Evolutionary conservation across 768 basidiomycete species (phyloP).

Genomic region (Megacollybia marginata): DNA sequence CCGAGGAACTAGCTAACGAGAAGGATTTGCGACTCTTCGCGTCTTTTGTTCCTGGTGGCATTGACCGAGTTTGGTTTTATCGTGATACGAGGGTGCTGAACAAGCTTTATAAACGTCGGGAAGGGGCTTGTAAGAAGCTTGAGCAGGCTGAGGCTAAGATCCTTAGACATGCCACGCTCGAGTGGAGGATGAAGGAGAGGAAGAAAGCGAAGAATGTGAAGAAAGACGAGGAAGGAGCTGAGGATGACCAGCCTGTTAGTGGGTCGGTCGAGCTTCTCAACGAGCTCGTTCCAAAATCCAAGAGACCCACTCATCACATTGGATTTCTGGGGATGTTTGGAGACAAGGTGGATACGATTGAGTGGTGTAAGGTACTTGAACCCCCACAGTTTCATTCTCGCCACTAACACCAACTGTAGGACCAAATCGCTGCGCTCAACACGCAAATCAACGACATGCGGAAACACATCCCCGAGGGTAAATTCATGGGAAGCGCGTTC

Average conservation of each 20-base stretch:
- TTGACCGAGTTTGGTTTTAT: constrained; percentile 63
- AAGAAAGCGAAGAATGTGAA: constrained; percentile 21
- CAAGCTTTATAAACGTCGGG: constrained; percentile 33
- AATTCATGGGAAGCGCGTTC: constrained; percentile 50
- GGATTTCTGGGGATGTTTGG: constrained; percentile 43
- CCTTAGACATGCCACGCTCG: constrained; percentile 30
- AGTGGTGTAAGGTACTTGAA: constrained; percentile 52
- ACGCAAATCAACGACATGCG: constrained; percentile 32
- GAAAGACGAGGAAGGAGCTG: constrained; percentile 2
- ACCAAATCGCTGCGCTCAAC: constrained; percentile 45
- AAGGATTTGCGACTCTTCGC: constrained; percentile 42
- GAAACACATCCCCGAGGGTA: constrained; percentile 28
- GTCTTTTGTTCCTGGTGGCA: constrained; percentile 62
- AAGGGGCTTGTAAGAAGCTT: constrained; percentile 42
- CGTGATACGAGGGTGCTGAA: constrained; percentile 41
- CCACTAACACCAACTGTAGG: constrained; percentile 16
- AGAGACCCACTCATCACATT: constrained; percentile 47
- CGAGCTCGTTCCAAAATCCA: constrained; percentile 41
- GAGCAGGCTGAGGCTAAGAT: constrained; percentile 51
- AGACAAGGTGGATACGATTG: constrained; percentile 58
- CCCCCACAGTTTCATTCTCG: not conserved
- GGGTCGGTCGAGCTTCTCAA: constrained; percentile 31
- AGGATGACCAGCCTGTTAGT: constrained; percentile 15
- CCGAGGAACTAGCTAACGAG: constrained; percentile 44
- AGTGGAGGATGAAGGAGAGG: constrained; percentile 32